Evolutionary conservation across 495 filamentous ascomycete genomes (phyloP).

Genomic region (Tirmania nivea): DNA sequence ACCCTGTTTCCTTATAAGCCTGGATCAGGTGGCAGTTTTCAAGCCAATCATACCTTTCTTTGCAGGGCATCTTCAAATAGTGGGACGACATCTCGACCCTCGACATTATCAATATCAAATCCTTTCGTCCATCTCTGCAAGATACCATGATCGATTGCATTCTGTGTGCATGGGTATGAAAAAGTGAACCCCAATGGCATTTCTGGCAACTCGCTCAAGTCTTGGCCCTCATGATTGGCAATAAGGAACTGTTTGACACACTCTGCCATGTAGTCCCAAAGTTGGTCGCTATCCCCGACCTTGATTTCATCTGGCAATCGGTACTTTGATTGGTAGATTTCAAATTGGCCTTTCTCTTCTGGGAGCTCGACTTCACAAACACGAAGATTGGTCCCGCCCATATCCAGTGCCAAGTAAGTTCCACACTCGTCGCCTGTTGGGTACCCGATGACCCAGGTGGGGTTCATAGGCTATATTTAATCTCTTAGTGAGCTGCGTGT

Average conservation of each 20-base stretch:
- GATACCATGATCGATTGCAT: constrained; percentile 89
- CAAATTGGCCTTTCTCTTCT: constrained; percentile 81
- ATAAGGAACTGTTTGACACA: constrained; percentile 92
- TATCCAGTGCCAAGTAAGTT: constrained; percentile 82
- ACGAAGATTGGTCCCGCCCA: constrained; percentile 95
- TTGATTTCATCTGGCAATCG: constrained; percentile 90
- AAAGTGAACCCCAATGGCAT: constrained; percentile 92
- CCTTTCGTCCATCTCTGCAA: constrained; percentile 98
- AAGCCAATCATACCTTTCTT: constrained; percentile 35
- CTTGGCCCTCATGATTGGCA: constrained; percentile 53
- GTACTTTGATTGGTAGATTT: constrained; percentile 98
- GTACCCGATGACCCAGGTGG: constrained; percentile 91
- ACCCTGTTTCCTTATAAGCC: constrained; percentile 29
- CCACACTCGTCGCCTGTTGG: constrained; percentile 77
- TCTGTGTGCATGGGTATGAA: constrained; percentile 89
- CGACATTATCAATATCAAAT: constrained; percentile 91
- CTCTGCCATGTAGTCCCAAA: constrained; percentile 96
- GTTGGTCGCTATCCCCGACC: constrained; percentile 69
- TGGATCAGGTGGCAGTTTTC: not conserved
- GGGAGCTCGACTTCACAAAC: constrained; percentile 91
- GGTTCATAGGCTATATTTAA: constrained; percentile 70
- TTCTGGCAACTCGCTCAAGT: constrained; percentile 36
- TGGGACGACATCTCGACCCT: constrained; percentile 85
- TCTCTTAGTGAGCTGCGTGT: no score
- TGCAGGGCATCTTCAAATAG: constrained; percentile 68